phyloP scores from a whole-genome alignment of 495 filamentous ascomycete genomes.

The Podospora pseudopauciseta region DNA sequence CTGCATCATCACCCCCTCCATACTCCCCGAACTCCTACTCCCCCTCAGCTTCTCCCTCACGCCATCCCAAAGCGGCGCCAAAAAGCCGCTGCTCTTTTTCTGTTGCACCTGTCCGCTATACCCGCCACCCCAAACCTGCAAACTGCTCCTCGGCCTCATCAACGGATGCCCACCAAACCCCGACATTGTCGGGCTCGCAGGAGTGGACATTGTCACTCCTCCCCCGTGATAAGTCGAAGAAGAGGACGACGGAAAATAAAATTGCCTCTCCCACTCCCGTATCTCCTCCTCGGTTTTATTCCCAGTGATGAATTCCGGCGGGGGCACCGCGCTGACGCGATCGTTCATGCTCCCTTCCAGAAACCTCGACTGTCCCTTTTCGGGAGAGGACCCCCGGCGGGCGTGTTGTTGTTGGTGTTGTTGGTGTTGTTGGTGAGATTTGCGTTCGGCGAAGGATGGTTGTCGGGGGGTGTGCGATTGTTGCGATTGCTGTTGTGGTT shows the following conservation, averaged over 20 bases:
- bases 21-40: constrained; percentile 26
- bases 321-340: constrained; percentile 64
- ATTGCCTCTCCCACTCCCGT: constrained; percentile 36
- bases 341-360: constrained; percentile 77
- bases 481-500: background rate
- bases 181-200: background rate
- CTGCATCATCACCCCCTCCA: constrained; percentile 2
- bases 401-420: background rate
- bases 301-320: constrained; percentile 52
- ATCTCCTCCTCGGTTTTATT: constrained; percentile 21
- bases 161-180: constrained; percentile 8
- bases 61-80: constrained; percentile 35
- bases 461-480: background rate
- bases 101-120: background rate
- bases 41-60: constrained; percentile 29
- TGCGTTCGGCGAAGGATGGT: background rate
- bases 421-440: background rate
- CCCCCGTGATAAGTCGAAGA: background rate
- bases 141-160: constrained; percentile 2
- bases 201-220: background rate
- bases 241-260: constrained; percentile 23
- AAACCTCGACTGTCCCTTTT: constrained; percentile 45
- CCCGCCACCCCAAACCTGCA: constrained; percentile 9
- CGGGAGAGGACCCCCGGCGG: background rate
- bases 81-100: constrained; percentile 22